phyloP scores from a whole-genome alignment of 768 basidiomycete genomes.

The Suillus subluteus region DNA sequence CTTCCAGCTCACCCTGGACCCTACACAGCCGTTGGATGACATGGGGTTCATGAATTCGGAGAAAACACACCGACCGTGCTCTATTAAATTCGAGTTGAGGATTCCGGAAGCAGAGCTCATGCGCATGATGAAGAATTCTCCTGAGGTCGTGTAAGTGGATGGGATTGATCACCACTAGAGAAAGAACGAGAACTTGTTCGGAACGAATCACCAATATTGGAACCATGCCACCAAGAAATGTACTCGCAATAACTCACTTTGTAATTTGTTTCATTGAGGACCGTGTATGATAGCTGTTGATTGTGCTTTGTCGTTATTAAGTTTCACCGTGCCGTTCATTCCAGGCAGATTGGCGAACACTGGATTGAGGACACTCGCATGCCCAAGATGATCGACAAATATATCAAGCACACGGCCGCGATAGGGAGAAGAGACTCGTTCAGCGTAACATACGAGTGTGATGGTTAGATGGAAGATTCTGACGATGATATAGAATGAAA shows the following conservation, averaged over 20 bases:
- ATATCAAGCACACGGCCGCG: not conserved
- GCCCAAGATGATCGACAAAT: not conserved
- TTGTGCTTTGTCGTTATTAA: not conserved
- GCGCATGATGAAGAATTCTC: not conserved
- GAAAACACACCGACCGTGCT: constrained; percentile 50
- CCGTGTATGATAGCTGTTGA: not conserved
- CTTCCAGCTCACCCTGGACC: constrained; percentile 21
- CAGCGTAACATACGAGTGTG: not conserved
- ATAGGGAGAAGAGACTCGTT: not conserved
- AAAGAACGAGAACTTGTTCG: not conserved
- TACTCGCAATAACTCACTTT: not conserved
- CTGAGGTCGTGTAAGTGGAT: not conserved
- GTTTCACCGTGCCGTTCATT: not conserved
- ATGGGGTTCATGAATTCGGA: constrained; percentile 52
- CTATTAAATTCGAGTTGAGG: constrained; percentile 53
- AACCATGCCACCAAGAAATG: not conserved
- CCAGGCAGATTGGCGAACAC: not conserved
- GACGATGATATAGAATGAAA: not conserved
- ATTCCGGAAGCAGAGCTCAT: constrained; percentile 2
- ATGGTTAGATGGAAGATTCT: not conserved
- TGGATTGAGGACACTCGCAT: not conserved
- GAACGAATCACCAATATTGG: not conserved
- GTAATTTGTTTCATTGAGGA: not conserved
- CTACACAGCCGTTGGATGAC: constrained; percentile 53
- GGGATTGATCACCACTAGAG: not conserved